phyloP scores from a whole-genome alignment of 2,329 filamentous ascomycete species.

The Keithomyces neogunnii region DNA sequence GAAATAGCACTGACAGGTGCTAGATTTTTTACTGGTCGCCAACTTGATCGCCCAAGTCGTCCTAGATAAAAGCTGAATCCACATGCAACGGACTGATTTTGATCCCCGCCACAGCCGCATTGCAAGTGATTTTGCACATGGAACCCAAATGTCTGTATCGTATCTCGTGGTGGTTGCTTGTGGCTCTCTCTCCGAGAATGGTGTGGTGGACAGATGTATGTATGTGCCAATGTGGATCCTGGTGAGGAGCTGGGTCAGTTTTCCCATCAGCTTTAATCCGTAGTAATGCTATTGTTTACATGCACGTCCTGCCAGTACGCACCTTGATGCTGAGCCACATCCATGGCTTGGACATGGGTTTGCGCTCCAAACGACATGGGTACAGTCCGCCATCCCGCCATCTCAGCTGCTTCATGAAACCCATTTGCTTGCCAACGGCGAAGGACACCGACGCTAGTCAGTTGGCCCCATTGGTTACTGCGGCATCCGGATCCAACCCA shows the following conservation, averaged over 20 bases:
- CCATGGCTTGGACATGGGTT: not conserved
- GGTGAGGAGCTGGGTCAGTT: too few relatives aligned
- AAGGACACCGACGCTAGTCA: not conserved
- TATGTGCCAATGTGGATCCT: not conserved
- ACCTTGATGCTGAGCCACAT: not conserved
- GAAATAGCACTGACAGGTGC: too few relatives aligned
- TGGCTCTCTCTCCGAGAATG: too few relatives aligned
- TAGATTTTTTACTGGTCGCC: too few relatives aligned
- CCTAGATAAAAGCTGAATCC: too few relatives aligned
- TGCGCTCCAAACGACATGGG: not conserved
- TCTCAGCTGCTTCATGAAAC: not conserved
- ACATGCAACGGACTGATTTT: too few relatives aligned
- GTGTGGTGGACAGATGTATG: too few relatives aligned
- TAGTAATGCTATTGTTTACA: not conserved
- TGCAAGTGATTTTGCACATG: too few relatives aligned
- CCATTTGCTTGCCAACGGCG: not conserved
- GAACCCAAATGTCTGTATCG: too few relatives aligned
- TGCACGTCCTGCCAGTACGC: not conserved
- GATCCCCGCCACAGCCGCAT: too few relatives aligned
- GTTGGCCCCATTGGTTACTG: constrained; percentile 14
- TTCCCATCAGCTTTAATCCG: not conserved
- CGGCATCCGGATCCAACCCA: constrained; percentile 11
- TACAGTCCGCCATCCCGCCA: not conserved
- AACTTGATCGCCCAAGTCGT: too few relatives aligned
- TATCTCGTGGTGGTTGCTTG: too few relatives aligned